Conservation (phyloP, 768 basidiomycete genomes). For the Coprinellus micaceus region DNA sequence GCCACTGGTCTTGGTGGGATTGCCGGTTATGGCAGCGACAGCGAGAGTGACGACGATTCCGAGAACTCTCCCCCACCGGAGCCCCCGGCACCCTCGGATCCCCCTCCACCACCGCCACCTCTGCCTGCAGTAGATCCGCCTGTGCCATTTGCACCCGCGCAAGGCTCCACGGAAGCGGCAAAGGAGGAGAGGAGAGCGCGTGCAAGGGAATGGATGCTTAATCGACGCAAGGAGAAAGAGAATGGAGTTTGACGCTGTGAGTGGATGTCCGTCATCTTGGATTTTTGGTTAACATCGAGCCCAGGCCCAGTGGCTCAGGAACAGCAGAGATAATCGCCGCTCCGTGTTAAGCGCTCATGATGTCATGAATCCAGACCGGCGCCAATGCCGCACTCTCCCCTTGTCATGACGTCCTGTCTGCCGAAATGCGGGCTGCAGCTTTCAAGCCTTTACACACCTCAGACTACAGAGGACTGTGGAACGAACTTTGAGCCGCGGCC, state of each 20-base stretch:
- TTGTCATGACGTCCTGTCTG: too few species aligned
- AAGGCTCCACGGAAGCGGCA: not conserved
- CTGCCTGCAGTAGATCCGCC: not conserved
- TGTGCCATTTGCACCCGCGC: not conserved
- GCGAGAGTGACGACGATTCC: conserved; percentile 24
- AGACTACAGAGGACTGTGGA: too few species aligned
- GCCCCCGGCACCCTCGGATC: not conserved
- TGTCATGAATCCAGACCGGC: too few species aligned
- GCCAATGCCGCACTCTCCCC: too few species aligned
- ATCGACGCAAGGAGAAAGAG: not conserved
- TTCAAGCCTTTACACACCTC: too few species aligned
- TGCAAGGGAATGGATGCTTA: conserved; percentile 5
- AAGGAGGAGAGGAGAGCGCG: not conserved
- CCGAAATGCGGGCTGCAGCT: too few species aligned
- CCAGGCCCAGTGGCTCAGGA: too few species aligned
- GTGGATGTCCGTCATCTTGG: too few species aligned
- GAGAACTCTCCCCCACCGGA: not conserved
- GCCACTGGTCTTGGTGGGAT: conserved; percentile 45
- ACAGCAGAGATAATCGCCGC: too few species aligned
- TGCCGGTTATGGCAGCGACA: conserved; percentile 52
- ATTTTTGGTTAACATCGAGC: too few species aligned
- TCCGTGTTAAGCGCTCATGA: too few species aligned
- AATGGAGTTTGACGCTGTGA: not conserved
- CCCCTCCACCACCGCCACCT: not conserved
- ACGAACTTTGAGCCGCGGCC: too few species aligned